These are phyloP conservation scores for Chaetoscypha palmicola DNA, from an alignment of 2,329 filamentous ascomycete genomes.

Conservation along the genomic window DNA sequence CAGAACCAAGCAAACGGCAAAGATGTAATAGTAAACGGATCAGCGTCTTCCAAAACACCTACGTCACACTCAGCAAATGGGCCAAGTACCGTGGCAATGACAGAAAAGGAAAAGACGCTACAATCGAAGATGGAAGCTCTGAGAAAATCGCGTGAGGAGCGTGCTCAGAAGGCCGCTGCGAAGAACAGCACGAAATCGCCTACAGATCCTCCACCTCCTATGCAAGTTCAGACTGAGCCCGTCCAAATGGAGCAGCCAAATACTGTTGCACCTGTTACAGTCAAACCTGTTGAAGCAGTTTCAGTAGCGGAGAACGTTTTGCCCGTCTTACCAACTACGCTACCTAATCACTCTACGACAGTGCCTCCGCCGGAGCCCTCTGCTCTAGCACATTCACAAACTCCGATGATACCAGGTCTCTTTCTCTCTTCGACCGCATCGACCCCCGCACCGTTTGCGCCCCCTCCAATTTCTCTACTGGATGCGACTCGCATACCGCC, in stretches of 20 bases:
- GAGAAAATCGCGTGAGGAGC: slow-evolving; percentile 47
- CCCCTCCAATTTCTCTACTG: not conserved
- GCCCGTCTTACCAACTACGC: not conserved
- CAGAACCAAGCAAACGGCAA: slow-evolving; percentile 43
- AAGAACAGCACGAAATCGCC: slow-evolving; percentile 18
- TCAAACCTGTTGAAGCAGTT: not conserved
- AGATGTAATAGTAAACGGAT: slow-evolving; percentile 34
- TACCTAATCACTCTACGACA: no score
- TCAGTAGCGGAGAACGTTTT: not conserved
- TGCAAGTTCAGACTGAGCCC: slow-evolving; percentile 6
- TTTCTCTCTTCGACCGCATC: slow-evolving; percentile 23
- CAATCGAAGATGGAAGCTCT: slow-evolving; percentile 74
- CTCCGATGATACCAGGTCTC: slow-evolving; percentile 23
- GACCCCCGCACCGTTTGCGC: slow-evolving; percentile 8
- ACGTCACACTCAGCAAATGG: slow-evolving; percentile 5
- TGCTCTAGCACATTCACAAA: not conserved
- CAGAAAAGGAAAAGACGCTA: slow-evolving; percentile 65
- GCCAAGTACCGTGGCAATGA: slow-evolving; percentile 35
- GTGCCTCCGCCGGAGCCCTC: not conserved
- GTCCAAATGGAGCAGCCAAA: slow-evolving; percentile 7
- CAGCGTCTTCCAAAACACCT: slow-evolving; percentile 1
- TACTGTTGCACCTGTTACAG: not conserved
- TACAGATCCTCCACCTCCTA: slow-evolving; percentile 1
- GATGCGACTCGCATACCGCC: slow-evolving; percentile 11
- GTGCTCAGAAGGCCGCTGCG: slow-evolving; percentile 34